Evolutionary conservation across 495 filamentous ascomycete species (phyloP), one percentile per base, ranked within the genome.

Genomic region (Beverwykella pulmonaria): DNA sequence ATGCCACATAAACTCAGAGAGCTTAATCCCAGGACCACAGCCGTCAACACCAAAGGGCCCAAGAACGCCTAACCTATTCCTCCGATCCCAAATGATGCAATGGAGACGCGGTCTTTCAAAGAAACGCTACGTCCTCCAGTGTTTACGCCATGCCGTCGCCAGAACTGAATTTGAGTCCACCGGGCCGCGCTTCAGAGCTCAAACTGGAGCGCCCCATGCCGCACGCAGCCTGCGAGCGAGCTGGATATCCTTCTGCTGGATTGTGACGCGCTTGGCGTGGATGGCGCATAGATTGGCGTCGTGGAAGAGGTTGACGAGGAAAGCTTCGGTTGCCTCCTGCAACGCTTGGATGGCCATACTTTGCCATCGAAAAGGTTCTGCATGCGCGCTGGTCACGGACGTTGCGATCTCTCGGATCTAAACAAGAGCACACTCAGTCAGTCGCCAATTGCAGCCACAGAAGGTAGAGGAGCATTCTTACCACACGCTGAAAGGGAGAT

Each of bases 261-360:
- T 96, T 1, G 93, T 98, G 7, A 98, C 93, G 29, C 93, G 83
- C 80, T 96, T 97, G 46, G 93, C 93, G 75, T 98, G 93, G 29
- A 98, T 90, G 19, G 93, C 93, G 78, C 93, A 94, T 27, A 98
- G 83, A 78, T 97, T 97, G 22, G 92, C 90, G 75, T 98, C 93
- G 75, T 97, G 92, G 77, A 98, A 98, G 0, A 98, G 77, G 78
- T 96, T 92, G 17, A 97, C 90, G 19, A 98, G 82, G 76, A 93
- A 98, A 0, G 93, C 93, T 73, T 98, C 93, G 1, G 91, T 83
- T 2, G 93, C 90, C 80, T 98, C 93, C 71, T 98, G 93, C 7
- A 98, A 81, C 2, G 93, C 93, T 64, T 86, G 82, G 63, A 98
- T 91, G 2, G 93, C 93, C 34, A 93, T 90, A 30, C 90, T 92